These are phyloP conservation scores for Coemansia reversa DNA, from an alignment of 192 early-diverging fungal species.

Conservation along the genomic window DNA sequence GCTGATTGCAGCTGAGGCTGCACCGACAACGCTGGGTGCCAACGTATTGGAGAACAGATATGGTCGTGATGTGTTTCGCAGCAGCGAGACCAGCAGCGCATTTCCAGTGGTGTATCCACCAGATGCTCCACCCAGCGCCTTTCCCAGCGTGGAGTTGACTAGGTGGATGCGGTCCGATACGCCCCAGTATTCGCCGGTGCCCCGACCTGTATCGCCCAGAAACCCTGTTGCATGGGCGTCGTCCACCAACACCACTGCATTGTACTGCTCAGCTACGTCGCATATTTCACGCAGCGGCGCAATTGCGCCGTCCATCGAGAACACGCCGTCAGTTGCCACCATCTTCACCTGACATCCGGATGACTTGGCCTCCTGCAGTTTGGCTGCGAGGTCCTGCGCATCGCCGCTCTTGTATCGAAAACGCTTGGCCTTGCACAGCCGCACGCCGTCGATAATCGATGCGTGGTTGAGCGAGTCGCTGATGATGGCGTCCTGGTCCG, in stretches of 20 bases:
- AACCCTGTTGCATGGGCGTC: conserved; percentile 73
- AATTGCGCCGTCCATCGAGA: conserved; percentile 66
- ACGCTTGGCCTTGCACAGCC: conserved; percentile 65
- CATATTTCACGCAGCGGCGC: conserved; percentile 64
- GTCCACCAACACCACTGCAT: conserved; percentile 71
- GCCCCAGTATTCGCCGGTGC: conserved; percentile 66
- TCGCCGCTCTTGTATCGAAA: conserved; percentile 71
- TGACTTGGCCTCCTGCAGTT: conserved; percentile 54
- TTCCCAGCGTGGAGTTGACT: conserved; percentile 63
- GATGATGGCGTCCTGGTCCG: conserved; percentile 59
- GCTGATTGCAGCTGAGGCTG: conserved; percentile 55
- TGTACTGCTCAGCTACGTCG: conserved; percentile 68
- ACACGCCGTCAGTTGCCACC: conserved; percentile 73
- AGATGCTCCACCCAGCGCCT: conserved; percentile 58
- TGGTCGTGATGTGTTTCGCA: conserved; percentile 57
- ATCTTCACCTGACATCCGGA: conserved; percentile 60
- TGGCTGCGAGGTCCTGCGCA: conserved; percentile 63
- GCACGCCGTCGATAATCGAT: conserved; percentile 70
- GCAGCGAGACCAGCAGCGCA: conserved; percentile 43
- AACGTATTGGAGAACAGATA: conserved; percentile 62
- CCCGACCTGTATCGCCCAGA: conserved; percentile 64
- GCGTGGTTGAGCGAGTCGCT: conserved; percentile 62
- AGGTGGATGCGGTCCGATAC: conserved; percentile 58
- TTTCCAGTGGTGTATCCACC: conserved; percentile 56
- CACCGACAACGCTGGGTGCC: conserved; percentile 58